Evolutionary conservation across 768 basidiomycete genomes (phyloP), one percentile per base, ranked within the genome.

Genomic region (Rhodotorula sphaerocarpa): DNA sequence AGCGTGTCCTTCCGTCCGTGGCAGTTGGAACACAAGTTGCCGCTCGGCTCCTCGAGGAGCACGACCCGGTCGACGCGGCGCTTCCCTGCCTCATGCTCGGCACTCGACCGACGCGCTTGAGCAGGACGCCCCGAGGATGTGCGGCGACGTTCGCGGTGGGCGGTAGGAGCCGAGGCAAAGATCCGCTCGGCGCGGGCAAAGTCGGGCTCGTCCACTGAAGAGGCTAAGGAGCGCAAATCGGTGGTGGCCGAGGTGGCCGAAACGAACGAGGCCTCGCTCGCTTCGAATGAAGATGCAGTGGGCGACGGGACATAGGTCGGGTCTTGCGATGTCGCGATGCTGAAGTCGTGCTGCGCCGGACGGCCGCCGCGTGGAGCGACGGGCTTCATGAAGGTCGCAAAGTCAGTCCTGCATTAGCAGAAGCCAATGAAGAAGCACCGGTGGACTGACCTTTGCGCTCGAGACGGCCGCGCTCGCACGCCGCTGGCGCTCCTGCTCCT

Each of bases 291-390:
- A 5, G 31, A 33, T 28, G 50, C 57, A 31, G 36, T 42, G 21
- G 36, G 5, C 5, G 57, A 51, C 1, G 57, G 48, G 31, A 31
- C 39, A 30, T 58, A 58, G 15, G 48, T 50, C 39, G 23, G 28
- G 50, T 51, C 50, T 46, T 52, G 28, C 44, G 52, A 43, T 46
- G 50, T 15, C 27, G 30, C 16, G 25, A 48, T 10, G 36, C 36
- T 39, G 36, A 39, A 30, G 25, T 75, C 76, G 69, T 76, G 69
- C 69, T 7, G 71, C 62, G 59, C 61, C 5, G 55, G 56, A 30
- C 64, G 57, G 7, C 51, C 77, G 75, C 69, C 41, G 71, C 64
- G 47, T 11, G 31, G 27, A 2, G 28, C 44, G n/a, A n/a, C n/a
- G n/a, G n/a, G n/a, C n/a, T n/a, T n/a, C n/a, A n/a, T n/a, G n/a